Base-by-base conservation (phyloP, 139 green algal genomes). In the Mesostigma viride region DNA sequence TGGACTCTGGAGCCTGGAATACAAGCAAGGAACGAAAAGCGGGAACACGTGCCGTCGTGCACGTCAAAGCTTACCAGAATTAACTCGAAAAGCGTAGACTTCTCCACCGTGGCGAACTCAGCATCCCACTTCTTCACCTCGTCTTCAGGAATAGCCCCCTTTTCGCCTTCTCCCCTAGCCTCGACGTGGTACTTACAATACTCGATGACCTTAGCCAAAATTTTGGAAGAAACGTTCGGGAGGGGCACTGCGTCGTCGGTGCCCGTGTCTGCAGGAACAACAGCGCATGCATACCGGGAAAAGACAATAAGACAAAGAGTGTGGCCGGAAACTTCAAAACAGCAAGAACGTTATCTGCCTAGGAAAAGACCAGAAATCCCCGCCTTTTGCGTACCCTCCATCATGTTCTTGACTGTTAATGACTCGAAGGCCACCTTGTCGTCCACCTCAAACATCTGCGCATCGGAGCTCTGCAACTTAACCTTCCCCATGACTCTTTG, bases 41-140 rank as follows among this genome's bases (percentile, higher is more conserved):
- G n/a, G n/a, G n/a, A n/a, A n/a, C n/a, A n/a, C n/a, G n/a, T n/a
- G n/a, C n/a, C n/a, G n/a, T n/a, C n/a, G n/a, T n/a, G n/a, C n/a
- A n/a, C n/a, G n/a, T n/a, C n/a, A n/a, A n/a, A n/a, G 57, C 57
- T 74, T 68, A 81, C 75, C 58, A 99, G 65, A 58, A 99, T 99
- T n/a, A 99, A 82, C 71, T 98, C 91, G 62, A 98, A 99, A 17
- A 99, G 83, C 2, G 86, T 92, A 0, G 74, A 78, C 64, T 98
- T 91, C 71, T 99, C 94, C n/a, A 97, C 89, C 68, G 95, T 95
- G 35, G 94, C 84, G 62, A 97, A 99, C 61, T 97, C 90, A 1
- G 73, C 76, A 72, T 99, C 91, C 84, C 87, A 99, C 11, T 67
- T 62, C 80, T 92, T 91, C 6, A 96, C 64, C 6, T 97, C 91